phyloP scores from a whole-genome alignment of 345 rosid species.

The Toxicodendron radicans region DNA sequence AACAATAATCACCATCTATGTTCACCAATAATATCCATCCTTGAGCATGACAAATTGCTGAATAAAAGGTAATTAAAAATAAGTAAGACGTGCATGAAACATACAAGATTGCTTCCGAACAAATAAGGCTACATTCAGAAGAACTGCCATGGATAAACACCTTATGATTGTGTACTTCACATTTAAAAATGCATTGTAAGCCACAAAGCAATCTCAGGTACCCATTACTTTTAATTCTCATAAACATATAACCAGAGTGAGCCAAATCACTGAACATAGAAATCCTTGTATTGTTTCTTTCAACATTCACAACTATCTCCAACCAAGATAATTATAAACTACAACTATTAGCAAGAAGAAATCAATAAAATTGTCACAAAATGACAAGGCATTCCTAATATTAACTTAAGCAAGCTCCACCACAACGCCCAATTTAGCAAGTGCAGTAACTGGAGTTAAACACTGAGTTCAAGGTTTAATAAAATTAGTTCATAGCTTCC shows the following conservation, averaged over 20 bases:
- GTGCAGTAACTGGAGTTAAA: not conserved
- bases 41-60: not conserved
- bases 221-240: not conserved
- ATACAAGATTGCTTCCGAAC: not conserved
- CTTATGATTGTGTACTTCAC: not conserved
- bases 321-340: not conserved
- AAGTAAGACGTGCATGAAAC: conserved; percentile 1
- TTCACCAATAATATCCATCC: not conserved
- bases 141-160: not conserved
- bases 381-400: not conserved
- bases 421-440: conserved; percentile 6
- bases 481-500: conserved; percentile 11
- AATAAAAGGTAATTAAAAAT: not conserved
- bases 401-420: conserved; percentile 7
- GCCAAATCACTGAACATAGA: not conserved
- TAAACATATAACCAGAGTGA: not conserved
- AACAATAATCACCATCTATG: conserved; percentile 15
- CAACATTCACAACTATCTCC: not conserved
- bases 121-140: not conserved
- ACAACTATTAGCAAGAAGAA: not conserved
- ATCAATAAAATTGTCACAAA: not conserved
- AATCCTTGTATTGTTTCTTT: not conserved
- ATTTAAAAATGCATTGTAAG: not conserved
- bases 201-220: conserved; percentile 4
- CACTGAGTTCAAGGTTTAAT: not conserved